Evolutionary conservation across 2,329 filamentous ascomycete species (phyloP).

Genomic region (Emericellopsis atlantica): DNA sequence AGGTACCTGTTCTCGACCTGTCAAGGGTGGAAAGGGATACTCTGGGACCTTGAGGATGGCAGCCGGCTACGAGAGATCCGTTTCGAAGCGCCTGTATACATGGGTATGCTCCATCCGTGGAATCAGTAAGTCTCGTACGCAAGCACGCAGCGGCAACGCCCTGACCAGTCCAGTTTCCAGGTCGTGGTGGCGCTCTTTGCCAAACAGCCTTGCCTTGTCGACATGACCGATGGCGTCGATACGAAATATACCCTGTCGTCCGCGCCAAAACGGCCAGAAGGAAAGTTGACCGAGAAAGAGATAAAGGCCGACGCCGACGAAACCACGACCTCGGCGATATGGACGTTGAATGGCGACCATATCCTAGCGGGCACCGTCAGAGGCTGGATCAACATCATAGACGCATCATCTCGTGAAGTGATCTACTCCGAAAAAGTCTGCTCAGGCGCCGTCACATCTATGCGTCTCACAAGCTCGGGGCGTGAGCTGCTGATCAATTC

Average conservation of each 20-base stretch:
- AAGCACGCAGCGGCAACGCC: neutral
- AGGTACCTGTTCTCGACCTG: slow-evolving; percentile 85
- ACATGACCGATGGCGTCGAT: slow-evolving; percentile 57
- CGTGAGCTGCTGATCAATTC: slow-evolving; percentile 84
- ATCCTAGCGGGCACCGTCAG: slow-evolving; percentile 90
- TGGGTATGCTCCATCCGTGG: slow-evolving; percentile 85
- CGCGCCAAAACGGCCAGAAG: slow-evolving; percentile 61
- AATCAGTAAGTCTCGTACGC: slow-evolving; percentile 50
- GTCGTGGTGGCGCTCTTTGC: slow-evolving; percentile 92
- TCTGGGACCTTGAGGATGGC: slow-evolving; percentile 75
- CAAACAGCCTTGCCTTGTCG: slow-evolving; percentile 80
- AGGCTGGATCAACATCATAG: slow-evolving; percentile 92
- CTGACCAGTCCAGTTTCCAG: slow-evolving; percentile 44
- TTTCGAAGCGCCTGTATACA: slow-evolving; percentile 88
- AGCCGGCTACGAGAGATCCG: slow-evolving; percentile 71
- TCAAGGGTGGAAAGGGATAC: slow-evolving; percentile 90
- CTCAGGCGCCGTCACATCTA: slow-evolving; percentile 73
- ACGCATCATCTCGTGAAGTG: slow-evolving; percentile 65
- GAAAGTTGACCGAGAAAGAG: slow-evolving; percentile 68
- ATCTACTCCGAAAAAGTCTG: slow-evolving; percentile 87
- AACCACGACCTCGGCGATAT: slow-evolving; percentile 85
- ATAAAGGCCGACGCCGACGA: slow-evolving; percentile 87
- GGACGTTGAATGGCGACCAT: slow-evolving; percentile 74
- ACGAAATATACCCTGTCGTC: slow-evolving; percentile 71
- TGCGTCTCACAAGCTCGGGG: slow-evolving; percentile 72